Evolutionary conservation across 1,139 yeast genomes (phyloP).

Genomic region (Debaryomycetaceae sp.): DNA sequence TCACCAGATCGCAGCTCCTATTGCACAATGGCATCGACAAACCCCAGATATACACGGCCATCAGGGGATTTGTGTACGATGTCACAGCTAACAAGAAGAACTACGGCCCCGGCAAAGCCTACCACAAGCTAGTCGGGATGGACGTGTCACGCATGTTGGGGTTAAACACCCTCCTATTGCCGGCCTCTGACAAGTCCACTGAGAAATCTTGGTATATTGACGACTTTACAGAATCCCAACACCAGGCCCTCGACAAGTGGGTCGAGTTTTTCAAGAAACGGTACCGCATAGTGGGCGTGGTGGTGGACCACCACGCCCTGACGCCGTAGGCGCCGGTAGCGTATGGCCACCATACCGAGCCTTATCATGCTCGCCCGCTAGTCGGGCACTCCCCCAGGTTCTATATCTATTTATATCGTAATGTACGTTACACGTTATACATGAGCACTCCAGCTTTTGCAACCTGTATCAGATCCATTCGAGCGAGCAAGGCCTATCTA

Average conservation of each 20-base stretch:
- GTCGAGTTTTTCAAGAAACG: slow-evolving; percentile 51
- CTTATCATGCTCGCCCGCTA: no score
- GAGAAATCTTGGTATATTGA: slow-evolving; percentile 43
- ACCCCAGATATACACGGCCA: slow-evolving; percentile 59
- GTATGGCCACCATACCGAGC: no score
- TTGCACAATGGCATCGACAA: slow-evolving; percentile 30
- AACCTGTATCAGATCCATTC: no score
- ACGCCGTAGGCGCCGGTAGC: neutral
- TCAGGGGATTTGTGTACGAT: slow-evolving; percentile 74
- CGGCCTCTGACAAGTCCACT: slow-evolving; percentile 16
- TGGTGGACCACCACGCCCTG: slow-evolving; percentile 23
- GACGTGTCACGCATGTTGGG: slow-evolving; percentile 73
- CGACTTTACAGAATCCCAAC: slow-evolving; percentile 49
- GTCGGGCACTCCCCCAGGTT: no score
- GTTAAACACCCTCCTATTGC: slow-evolving; percentile 42
- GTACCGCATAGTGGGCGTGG: slow-evolving; percentile 36
- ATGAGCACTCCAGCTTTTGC: no score
- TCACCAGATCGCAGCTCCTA: slow-evolving; percentile 32
- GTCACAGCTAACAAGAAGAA: slow-evolving; percentile 61
- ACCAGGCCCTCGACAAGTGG: slow-evolving; percentile 56
- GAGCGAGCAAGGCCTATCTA: no score
- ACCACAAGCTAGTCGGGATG: slow-evolving; percentile 69
- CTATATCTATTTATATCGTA: no score
- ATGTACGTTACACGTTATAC: no score
- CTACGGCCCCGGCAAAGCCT: slow-evolving; percentile 76